phyloP scores from a whole-genome alignment of 2,329 filamentous ascomycete genomes.

The Diplodia corticola region DNA sequence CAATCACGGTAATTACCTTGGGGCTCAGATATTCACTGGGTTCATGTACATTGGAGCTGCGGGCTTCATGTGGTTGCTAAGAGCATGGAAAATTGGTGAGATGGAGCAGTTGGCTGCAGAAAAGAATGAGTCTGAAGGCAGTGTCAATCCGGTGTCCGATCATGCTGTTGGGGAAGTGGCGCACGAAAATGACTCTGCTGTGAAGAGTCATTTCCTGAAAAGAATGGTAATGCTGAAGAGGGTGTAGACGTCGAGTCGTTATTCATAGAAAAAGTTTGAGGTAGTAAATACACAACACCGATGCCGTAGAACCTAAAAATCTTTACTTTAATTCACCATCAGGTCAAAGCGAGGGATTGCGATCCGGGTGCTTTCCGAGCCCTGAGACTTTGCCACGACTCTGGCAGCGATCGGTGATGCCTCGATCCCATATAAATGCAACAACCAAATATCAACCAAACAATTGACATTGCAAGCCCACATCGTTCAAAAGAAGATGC shows the following conservation, averaged over 20 bases:
- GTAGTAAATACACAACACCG: background rate
- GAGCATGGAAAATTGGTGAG: slow-evolving; percentile 62
- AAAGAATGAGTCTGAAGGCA: slow-evolving; percentile 30
- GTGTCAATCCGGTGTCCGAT: slow-evolving; percentile 29
- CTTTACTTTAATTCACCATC: background rate
- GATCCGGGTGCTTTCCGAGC: background rate
- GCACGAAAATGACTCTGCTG: background rate
- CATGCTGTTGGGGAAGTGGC: background rate
- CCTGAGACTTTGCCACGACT: background rate
- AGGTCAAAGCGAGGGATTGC: background rate
- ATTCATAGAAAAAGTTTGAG: background rate
- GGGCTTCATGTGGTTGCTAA: slow-evolving; percentile 53
- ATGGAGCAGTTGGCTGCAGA: slow-evolving; percentile 45
- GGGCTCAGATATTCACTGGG: slow-evolving; percentile 61
- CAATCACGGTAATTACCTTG: slow-evolving; percentile 54
- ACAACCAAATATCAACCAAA: background rate
- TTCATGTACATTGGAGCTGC: slow-evolving; percentile 63
- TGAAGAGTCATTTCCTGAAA: slow-evolving; percentile 9
- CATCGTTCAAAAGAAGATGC: background rate
- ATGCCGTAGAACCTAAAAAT: background rate
- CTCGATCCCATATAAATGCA: background rate
- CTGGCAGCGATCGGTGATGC: background rate
- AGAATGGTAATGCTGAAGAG: slow-evolving; percentile 14
- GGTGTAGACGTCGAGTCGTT: background rate
- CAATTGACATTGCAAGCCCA: background rate